A percentile compares a stretch with the other conserved stretches of the same genome.
phyloP scores from a whole-genome alignment of 345 rosid genomes.

The Crucihimalaya himalaica region DNA sequence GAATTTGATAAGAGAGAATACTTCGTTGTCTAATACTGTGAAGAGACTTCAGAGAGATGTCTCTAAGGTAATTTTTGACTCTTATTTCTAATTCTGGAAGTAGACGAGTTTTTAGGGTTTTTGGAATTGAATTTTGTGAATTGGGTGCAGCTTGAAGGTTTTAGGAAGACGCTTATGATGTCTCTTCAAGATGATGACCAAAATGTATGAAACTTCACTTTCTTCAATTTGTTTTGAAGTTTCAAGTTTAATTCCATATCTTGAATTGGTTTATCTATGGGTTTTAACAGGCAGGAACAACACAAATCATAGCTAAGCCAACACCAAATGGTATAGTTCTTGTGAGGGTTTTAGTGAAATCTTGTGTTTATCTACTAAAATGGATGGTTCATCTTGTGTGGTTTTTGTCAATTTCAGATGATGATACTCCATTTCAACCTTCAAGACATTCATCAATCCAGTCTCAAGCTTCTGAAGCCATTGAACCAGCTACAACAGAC shows the following conservation, averaged over 20 bases:
- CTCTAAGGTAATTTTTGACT: conserved; percentile 57
- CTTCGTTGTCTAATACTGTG: conserved; percentile 59
- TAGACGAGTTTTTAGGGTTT: conserved; percentile 1
- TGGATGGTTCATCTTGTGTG: background rate
- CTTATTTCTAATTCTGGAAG: background rate
- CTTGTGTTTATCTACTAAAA: background rate
- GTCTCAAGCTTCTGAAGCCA: conserved; percentile 56
- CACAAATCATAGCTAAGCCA: conserved; percentile 70
- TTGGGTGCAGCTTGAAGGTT: conserved; percentile 72
- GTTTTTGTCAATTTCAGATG: conserved; percentile 51
- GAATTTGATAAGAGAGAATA: conserved; percentile 67
- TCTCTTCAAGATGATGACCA: conserved; percentile 91
- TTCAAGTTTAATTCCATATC: background rate
- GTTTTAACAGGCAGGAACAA: conserved; percentile 53
- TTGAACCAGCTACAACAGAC: conserved; percentile 52
- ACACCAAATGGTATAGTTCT: conserved; percentile 53
- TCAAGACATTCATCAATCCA: conserved; percentile 56
- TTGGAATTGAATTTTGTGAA: background rate
- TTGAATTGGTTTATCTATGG: background rate
- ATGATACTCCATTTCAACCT: conserved; percentile 51
- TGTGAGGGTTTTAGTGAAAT: background rate
- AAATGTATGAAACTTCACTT: conserved; percentile 25
- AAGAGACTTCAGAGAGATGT: conserved; percentile 96
- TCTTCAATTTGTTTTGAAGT: background rate
- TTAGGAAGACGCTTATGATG: conserved; percentile 87